phyloP scores from a whole-genome alignment of 2,329 filamentous ascomycete genomes.

The Sporothrix dimorphospora region DNA sequence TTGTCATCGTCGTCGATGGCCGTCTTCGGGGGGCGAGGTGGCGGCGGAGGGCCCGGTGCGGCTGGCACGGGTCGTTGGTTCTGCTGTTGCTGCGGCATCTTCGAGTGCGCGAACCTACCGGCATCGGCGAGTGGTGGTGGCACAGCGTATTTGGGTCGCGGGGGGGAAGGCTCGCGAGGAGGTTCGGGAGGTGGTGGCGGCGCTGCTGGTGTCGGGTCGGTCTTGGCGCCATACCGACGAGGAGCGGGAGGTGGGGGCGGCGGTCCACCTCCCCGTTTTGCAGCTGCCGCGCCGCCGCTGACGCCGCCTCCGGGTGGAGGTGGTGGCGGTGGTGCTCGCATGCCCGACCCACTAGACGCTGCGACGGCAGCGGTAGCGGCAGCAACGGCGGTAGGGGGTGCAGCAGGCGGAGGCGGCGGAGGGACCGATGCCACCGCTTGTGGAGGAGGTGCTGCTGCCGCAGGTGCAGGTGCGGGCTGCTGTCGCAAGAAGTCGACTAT shows the following conservation, averaged over 20 bases:
- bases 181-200: constrained; percentile 54
- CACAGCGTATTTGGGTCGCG: constrained; percentile 75
- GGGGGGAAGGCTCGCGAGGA: constrained; percentile 73
- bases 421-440: constrained; percentile 23
- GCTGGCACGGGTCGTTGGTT: constrained; percentile 46
- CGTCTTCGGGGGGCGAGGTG: constrained; percentile 70
- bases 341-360: constrained; percentile 38
- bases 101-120: constrained; percentile 75
- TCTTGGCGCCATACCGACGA: constrained; percentile 57
- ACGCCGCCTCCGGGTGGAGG: constrained; percentile 39
- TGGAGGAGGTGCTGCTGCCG: constrained; percentile 31
- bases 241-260: constrained; percentile 63
- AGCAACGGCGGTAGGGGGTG: constrained; percentile 41
- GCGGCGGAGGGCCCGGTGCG: constrained; percentile 66
- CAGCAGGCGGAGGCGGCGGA: constrained; percentile 33
- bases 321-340: constrained; percentile 47
- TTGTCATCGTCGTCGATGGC: constrained; percentile 71
- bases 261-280: constrained; percentile 49
- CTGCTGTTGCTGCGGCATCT: constrained; percentile 52
- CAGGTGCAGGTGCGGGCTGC: constrained; percentile 46
- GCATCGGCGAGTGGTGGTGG: constrained; percentile 89
- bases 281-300: constrained; percentile 38
- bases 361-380: constrained; percentile 33
- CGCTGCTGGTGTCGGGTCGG: constrained; percentile 44
- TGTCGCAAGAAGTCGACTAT: constrained; percentile 67